Evolutionary conservation across 129 eudicot genomes (phyloP).

Genomic region (Dittrichia graveolens): DNA sequence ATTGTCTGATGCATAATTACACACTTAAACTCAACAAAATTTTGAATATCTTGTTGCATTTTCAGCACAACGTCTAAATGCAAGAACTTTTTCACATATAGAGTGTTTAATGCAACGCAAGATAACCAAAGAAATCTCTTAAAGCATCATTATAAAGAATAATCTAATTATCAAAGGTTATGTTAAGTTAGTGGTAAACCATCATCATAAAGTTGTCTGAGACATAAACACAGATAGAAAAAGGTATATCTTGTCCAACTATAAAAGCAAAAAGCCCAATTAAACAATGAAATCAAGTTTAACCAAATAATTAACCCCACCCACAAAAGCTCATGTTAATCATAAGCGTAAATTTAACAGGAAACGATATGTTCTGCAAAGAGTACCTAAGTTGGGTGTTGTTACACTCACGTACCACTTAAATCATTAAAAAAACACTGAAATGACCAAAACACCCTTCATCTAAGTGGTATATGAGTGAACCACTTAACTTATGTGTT

Average conservation of each 20-base stretch:
- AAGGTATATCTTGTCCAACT: constrained; percentile 11
- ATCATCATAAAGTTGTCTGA: constrained; percentile 22
- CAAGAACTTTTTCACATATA: background rate
- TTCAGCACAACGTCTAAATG: constrained; percentile 3
- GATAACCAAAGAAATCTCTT: background rate
- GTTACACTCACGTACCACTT: no score
- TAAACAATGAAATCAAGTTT: background rate
- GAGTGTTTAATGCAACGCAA: background rate
- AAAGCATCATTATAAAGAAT: background rate
- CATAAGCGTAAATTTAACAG: no score
- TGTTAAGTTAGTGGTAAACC: constrained; percentile 26
- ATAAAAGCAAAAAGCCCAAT: background rate
- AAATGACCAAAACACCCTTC: no score
- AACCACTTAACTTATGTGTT: no score
- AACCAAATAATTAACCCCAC: background rate
- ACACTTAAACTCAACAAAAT: no score
- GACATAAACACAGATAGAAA: constrained; percentile 10
- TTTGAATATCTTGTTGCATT: background rate
- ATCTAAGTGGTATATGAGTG: no score
- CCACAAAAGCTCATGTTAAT: no score
- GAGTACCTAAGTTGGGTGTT: no score
- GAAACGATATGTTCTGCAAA: no score
- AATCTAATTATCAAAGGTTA: constrained; percentile 3
- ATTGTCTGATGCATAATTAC: no score
- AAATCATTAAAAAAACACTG: no score